A percentile compares a stretch with the other conserved stretches of the same genome.
Conservation (phyloP, 192 early-diverging fungal genomes). For the Oehlia diaphana region DNA sequence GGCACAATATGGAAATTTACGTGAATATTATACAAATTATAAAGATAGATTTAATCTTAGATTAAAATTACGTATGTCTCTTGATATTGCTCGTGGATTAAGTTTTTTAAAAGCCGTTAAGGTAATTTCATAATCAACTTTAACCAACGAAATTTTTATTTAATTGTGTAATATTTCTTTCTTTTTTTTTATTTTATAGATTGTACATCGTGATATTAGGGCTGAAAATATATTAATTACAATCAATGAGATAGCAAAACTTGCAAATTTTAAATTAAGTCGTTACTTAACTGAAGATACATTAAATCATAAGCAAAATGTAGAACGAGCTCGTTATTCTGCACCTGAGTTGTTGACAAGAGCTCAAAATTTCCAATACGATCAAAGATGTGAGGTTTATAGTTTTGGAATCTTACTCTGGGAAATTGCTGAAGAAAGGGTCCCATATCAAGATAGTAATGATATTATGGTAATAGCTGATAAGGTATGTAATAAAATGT, state of each 20-base stretch:
- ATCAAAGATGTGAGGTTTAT: not conserved
- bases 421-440: not conserved
- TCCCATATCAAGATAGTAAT: not conserved
- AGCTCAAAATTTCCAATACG: not conserved
- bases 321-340: not conserved
- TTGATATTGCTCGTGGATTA: no score
- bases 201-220: constrained; percentile 25
- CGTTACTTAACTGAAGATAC: no score
- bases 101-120: not conserved
- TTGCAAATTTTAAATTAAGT: no score
- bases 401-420: no score
- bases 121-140: no score
- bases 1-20: not conserved
- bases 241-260: no score
- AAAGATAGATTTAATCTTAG: no score
- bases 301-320: no score
- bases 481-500: not conserved
- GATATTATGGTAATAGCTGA: not conserved
- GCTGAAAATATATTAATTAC: not conserved
- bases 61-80: no score
- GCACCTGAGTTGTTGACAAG: not conserved
- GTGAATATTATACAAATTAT: no score
- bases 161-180: no score
- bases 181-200: not conserved
- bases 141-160: no score